phyloP scores from a whole-genome alignment of 805 yeast genomes.

The Hanseniaspora jakobsenii region DNA sequence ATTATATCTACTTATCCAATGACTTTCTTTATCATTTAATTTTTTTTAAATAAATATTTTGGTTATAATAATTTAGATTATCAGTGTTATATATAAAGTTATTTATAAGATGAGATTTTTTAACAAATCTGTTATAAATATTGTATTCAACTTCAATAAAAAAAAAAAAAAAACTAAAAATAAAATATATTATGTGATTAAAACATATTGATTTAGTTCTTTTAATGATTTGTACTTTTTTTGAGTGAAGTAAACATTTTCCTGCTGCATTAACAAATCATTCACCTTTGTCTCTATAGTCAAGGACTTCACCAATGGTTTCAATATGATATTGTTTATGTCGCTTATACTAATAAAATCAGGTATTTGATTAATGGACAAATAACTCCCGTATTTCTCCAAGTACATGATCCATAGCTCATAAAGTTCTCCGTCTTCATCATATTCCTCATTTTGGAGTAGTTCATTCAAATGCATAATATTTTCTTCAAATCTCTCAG shows the following conservation, averaged over 20 bases:
- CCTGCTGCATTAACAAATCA: constrained; percentile 9
- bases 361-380: constrained; percentile 15
- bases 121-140: no score
- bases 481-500: constrained; percentile 32
- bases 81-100: no score
- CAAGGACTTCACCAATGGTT: constrained; percentile 7
- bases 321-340: constrained; percentile 19
- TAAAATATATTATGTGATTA: no score
- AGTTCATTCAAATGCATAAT: constrained; percentile 33
- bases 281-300: constrained; percentile 17
- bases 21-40: constrained; percentile 23
- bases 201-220: constrained; percentile 31
- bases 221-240: constrained; percentile 21
- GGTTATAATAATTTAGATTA: no score
- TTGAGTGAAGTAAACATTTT: not conserved
- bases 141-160: no score
- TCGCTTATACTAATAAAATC: constrained; percentile 24
- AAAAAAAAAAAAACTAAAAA: no score
- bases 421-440: constrained; percentile 15
- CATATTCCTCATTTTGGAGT: constrained; percentile 27
- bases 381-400: constrained; percentile 27
- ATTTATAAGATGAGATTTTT: no score
- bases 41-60: no score
- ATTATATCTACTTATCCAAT: not conserved
- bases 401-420: constrained; percentile 26